Evolutionary conservation across 2,329 filamentous ascomycete species (phyloP).

Genomic region (Colletotrichum graminicola): DNA sequence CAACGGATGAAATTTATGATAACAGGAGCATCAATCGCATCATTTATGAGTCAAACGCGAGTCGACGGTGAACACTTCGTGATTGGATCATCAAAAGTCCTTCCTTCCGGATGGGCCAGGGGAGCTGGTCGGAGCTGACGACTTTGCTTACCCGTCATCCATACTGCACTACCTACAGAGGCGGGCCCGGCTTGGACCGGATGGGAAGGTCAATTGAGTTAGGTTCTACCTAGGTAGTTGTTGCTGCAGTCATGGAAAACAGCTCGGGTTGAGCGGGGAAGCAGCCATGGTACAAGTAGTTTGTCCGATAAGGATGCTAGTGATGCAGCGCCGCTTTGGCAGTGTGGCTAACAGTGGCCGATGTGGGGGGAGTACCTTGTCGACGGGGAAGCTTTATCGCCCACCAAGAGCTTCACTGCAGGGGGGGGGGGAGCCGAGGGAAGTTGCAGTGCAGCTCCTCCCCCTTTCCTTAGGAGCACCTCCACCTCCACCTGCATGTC

Average conservation of each 20-base stretch:
- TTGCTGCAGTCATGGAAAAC: background rate
- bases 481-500: conserved; percentile 4
- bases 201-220: conserved; percentile 32
- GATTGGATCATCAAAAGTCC: background rate
- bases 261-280: conserved; percentile 30
- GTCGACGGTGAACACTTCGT: background rate
- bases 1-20: background rate
- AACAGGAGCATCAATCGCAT: conserved; percentile 2
- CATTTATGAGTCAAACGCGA: conserved; percentile 22
- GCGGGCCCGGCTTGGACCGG: conserved; percentile 18
- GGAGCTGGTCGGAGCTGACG: background rate
- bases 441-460: background rate
- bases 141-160: background rate
- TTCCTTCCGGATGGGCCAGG: too few species aligned
- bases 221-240: too few species aligned
- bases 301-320: conserved; percentile 24
- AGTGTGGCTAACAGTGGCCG: background rate
- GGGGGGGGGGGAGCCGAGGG: background rate
- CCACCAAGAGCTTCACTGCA: conserved; percentile 29
- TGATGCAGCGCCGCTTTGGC: background rate
- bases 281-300: background rate
- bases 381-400: conserved; percentile 31
- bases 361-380: background rate
- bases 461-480: background rate
- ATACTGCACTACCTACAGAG: background rate